Base-by-base conservation (phyloP, 2,329 filamentous ascomycete genomes). In the Xylariomycetidae sp. region DNA sequence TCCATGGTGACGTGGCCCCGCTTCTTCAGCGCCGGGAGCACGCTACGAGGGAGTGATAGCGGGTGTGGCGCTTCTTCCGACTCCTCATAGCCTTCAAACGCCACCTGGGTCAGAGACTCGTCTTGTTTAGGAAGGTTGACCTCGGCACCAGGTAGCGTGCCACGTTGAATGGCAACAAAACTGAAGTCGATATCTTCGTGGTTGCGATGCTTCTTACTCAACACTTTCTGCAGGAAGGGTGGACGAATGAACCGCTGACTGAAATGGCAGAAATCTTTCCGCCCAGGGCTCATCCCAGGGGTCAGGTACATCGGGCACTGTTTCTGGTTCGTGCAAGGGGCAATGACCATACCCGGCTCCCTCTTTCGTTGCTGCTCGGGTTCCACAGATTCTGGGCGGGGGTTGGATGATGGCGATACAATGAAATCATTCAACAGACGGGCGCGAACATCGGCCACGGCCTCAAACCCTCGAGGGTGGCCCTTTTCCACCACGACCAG, bases 241-340 rank as follows among this genome's bases (percentile, higher is more conserved):
- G 92, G 92, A 0, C 89, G 80, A 31, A 88, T 83, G 56, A 87
- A 97, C 29, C 92, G 80, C 63, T 98, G 92, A 42, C 72, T 75
- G 59, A 98, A 97, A 58, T 84, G 85, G 60, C 92, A 98, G 54
- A 83, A 92, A 54, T 97, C 89, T 50, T 88, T 89, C 35, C 90
- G 78, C 5, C 88, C 87, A 17, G 66, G 66, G 34, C 77, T 79
- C 34, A 82, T 69, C 0, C 88, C 88, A 1, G 82, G 72, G 1
- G 71, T 69, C 14, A 72, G 67, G 55, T 95, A 96, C 85, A 98
- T 94, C 0, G 92, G 92, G 47, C 92, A 98, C 37, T 74, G 71
- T 7, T 71, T 69, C 58, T 98, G 92, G 58, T 88, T 97, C 0
- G 92, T 96, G 65, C 92, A 98, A 53, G 80, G 80, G 4, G 80